phyloP scores from a whole-genome alignment of 1,139 yeast species.

The Dujonia santamariae region DNA sequence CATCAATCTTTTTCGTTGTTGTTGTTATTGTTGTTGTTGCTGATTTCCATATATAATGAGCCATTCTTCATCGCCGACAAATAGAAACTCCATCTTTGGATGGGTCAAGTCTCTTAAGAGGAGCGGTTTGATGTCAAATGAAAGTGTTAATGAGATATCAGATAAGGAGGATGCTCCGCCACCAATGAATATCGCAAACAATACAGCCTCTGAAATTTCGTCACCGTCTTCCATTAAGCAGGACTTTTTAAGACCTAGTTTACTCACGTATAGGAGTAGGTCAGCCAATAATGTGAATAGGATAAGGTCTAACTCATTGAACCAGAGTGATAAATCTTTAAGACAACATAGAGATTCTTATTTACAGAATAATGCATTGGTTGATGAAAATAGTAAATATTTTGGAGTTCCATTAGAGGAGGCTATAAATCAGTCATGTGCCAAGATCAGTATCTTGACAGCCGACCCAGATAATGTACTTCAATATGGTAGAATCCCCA shows the following conservation, averaged over 20 bases:
- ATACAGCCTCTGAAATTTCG: conserved; percentile 4
- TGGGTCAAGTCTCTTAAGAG: conserved; percentile 48
- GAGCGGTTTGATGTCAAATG: conserved; percentile 37
- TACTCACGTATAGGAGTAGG: conserved; percentile 47
- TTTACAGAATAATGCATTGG: conserved; percentile 41
- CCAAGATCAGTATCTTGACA: conserved; percentile 64
- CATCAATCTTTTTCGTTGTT: background rate
- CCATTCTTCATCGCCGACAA: conserved; percentile 41
- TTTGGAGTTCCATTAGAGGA: conserved; percentile 82
- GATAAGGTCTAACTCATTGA: conserved; percentile 36
- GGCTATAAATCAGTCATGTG: conserved; percentile 72
- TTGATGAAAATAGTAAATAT: conserved; percentile 53
- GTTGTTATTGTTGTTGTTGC: background rate
- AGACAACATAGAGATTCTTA: conserved; percentile 59
- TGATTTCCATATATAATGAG: conserved; percentile 25
- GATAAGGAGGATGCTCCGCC: conserved; percentile 26
- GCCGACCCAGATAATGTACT: conserved; percentile 48
- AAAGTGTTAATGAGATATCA: conserved; percentile 40
- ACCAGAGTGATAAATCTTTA: conserved; percentile 33
- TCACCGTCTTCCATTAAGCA: conserved; percentile 9
- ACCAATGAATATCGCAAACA: conserved; percentile 8
- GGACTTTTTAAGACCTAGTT: conserved; percentile 41
- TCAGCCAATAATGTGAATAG: conserved; percentile 48
- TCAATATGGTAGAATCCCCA: conserved; percentile 77
- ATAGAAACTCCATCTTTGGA: conserved; percentile 42